Base-by-base conservation (phyloP, 2,329 filamentous ascomycete species). In the Diaporthe citrichinensis region DNA sequence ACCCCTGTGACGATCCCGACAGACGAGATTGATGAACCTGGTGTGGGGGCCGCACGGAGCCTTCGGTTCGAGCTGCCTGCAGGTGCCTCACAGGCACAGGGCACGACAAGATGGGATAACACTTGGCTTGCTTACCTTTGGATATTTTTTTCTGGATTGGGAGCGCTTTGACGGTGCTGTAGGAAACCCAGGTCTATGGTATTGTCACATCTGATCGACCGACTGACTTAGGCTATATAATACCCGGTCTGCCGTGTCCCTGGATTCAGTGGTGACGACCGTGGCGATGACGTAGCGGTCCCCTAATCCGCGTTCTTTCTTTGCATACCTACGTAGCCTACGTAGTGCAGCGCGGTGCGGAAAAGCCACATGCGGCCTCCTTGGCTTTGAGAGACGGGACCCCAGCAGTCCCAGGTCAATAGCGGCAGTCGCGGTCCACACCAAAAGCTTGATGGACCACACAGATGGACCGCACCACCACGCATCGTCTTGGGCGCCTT, bases 11-110 rank as follows among this genome's bases (percentile, higher is more conserved):
- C 51, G 58, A 73, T 73, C 71, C 57, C 25, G 49, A 31, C 71
- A 65, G 71, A 36, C 71, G 58, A 73, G 49, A 73, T 65, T 65
- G 71, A 73, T 65, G 28, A 73, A 57, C 46, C 58, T 65, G 44
- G 58, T 55, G 71, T 73, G 71, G 71, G 71, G 71, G 39, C 68
- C 39, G 68, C 53, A 71, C 71, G 71, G 71, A 53, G 46, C 71
- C 65, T 28, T 44, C 58, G 71, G 41, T 46, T 55, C 58, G n/a
- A 34, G 31, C 28, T 36, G 28, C 53, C 41, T 59, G 65, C 65
- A 68, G 65, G 53, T 44, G n/a, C 71, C 57, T 44, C 12, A 12
- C 44, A 55, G 31, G 34, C 23, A 53, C 25, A 17, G 44, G 31
- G 53, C 36, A 46, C 17, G 39, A 41, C 2, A 23, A 17, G 39